These are phyloP conservation scores for Taxillus chinensis DNA, from an alignment of 164 flowering plant species.

Conservation along the genomic window DNA sequence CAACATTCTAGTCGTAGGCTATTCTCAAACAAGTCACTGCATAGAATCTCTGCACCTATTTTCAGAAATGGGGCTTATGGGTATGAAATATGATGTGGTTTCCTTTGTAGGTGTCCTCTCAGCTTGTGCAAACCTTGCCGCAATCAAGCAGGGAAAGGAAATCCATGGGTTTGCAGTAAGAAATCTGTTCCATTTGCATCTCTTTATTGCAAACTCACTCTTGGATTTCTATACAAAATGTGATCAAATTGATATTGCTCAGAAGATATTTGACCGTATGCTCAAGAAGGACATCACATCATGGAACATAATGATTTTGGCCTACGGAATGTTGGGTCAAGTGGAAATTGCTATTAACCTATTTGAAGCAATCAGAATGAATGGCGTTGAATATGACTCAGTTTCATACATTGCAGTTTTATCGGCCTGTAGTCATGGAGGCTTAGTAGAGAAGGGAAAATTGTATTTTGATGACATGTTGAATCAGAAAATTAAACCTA, in stretches of 20 bases:
- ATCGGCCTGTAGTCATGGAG: background rate
- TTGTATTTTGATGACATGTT: background rate
- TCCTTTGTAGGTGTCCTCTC: constrained; percentile 1
- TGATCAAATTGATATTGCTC: background rate
- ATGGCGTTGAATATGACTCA: background rate
- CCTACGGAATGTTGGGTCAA: background rate
- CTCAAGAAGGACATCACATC: background rate
- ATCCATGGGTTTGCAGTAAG: background rate
- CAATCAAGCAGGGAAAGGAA: constrained; percentile 1
- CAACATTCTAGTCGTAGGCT: background rate
- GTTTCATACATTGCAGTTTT: constrained; percentile 2
- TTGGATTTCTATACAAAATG: constrained; percentile 1
- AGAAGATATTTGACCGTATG: background rate
- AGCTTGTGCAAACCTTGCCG: background rate
- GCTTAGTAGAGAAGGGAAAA: background rate
- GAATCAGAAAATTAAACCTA: background rate
- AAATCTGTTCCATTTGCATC: background rate
- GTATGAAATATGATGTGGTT: background rate
- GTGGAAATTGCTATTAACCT: background rate
- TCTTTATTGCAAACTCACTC: constrained; percentile 2
- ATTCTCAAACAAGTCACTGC: background rate
- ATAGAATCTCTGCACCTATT: background rate
- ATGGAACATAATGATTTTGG: constrained; percentile 1
- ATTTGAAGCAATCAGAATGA: background rate
- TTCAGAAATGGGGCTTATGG: background rate